These are phyloP conservation scores for Ustilago shanxiensis DNA, from an alignment of 1,284 basidiomycete species.

Conservation along the genomic window DNA sequence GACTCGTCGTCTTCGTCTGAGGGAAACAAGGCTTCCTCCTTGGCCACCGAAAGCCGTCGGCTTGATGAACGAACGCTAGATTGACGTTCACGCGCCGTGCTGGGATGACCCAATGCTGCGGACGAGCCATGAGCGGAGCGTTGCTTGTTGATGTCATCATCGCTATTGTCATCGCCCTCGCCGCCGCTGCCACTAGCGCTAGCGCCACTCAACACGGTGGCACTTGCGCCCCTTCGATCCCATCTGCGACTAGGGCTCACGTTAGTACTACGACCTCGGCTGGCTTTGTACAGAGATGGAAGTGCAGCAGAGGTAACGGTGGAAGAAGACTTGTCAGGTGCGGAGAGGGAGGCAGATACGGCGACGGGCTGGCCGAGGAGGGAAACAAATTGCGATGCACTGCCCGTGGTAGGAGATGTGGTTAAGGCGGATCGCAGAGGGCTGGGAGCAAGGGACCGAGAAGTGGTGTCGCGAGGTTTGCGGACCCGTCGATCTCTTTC, in stretches of 20 bases:
- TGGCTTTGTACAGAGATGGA: constrained; percentile 50
- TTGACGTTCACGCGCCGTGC: neutral
- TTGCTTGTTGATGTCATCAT: constrained; percentile 11
- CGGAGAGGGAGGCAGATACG: constrained; percentile 39
- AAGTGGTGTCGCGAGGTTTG: constrained; percentile 18
- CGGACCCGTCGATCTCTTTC: constrained; percentile 15
- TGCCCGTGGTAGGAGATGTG: constrained; percentile 27
- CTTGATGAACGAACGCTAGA: constrained; percentile 5
- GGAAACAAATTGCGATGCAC: constrained; percentile 34
- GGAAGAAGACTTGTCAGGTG: constrained; percentile 27
- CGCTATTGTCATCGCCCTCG: constrained; percentile 33
- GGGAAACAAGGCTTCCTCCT: constrained; percentile 44
- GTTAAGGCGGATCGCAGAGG: constrained; percentile 24
- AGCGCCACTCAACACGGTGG: constrained; percentile 45
- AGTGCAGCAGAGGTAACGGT: constrained; percentile 31
- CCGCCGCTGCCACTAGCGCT: constrained; percentile 51
- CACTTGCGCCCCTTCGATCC: constrained; percentile 55
- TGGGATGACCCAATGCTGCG: neutral
- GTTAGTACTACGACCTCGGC: constrained; percentile 52
- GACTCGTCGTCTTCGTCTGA: constrained; percentile 51
- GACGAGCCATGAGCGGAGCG: neutral
- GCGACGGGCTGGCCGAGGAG: constrained; percentile 34
- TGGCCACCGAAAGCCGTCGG: constrained; percentile 27
- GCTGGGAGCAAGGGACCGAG: constrained; percentile 30
- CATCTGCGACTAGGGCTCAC: constrained; percentile 55